phyloP scores from a whole-genome alignment of 768 basidiomycete genomes.

The Mycena leptocephala region DNA sequence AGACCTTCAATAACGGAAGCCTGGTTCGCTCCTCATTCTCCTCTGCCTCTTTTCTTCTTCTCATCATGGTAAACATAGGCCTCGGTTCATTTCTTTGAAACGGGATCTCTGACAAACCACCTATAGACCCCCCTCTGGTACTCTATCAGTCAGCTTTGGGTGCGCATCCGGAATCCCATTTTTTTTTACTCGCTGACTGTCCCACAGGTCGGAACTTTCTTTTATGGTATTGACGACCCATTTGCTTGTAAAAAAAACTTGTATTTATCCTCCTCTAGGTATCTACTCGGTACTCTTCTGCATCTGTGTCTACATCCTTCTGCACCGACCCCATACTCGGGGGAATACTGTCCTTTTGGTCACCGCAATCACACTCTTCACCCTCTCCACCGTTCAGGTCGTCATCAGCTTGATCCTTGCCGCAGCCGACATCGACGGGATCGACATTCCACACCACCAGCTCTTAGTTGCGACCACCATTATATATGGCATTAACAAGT shows the following conservation, averaged over 20 bases:
- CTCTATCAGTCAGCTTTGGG: conserved; percentile 2
- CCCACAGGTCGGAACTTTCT: conserved; percentile 11
- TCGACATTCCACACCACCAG: conserved; percentile 43
- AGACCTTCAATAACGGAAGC: too few relatives aligned
- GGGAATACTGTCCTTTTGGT: conserved; percentile 44
- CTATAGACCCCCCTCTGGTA: conserved; percentile 8
- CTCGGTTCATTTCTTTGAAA: neutral
- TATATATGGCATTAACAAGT: conserved; percentile 53
- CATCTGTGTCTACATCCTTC: conserved; percentile 48
- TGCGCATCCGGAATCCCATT: neutral
- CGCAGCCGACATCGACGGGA: conserved; percentile 41
- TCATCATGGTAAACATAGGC: neutral
- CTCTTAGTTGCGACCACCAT: conserved; percentile 45
- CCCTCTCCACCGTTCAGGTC: conserved; percentile 46
- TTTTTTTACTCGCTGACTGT: neutral
- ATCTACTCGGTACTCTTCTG: conserved; percentile 48
- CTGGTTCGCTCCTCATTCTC: conserved; percentile 7
- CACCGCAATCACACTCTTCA: conserved; percentile 46
- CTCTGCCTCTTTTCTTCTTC: neutral
- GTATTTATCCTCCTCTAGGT: conserved; percentile 19
- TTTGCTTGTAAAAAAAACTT: neutral
- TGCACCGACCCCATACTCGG: conserved; percentile 39
- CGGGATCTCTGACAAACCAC: neutral
- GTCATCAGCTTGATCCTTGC: conserved; percentile 47
- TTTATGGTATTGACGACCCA: conserved; percentile 1